These are phyloP conservation scores for Ceratocystiopsis brevicomis DNA, from an alignment of 2,329 filamentous ascomycete genomes.

Conservation along the genomic window DNA sequence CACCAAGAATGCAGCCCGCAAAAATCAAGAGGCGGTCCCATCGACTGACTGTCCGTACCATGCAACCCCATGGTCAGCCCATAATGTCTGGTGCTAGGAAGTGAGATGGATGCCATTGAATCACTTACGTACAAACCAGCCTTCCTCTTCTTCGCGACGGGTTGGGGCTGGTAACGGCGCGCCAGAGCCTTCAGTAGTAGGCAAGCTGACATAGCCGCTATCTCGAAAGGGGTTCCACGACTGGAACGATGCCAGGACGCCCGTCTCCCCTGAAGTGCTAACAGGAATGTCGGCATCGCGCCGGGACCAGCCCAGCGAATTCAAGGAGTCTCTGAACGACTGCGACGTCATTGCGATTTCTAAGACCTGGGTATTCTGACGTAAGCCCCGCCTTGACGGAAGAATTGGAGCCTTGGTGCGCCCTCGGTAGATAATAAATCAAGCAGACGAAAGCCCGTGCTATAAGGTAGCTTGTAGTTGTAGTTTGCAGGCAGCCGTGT, in stretches of 20 bases:
- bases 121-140: conserved; percentile 81
- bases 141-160: conserved; percentile 84
- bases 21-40: conserved; percentile 95
- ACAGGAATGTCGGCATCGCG: conserved; percentile 60
- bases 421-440: too few relatives aligned
- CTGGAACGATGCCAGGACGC: conserved; percentile 63
- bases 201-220: conserved; percentile 76
- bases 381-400: too few relatives aligned
- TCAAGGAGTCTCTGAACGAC: conserved; percentile 86
- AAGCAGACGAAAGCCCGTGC: too few relatives aligned
- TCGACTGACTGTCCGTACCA: conserved; percentile 54
- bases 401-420: too few relatives aligned
- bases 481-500: too few relatives aligned
- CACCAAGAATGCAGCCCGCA: conserved; percentile 72
- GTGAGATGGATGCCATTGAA: neutral
- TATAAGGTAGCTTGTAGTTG: too few relatives aligned
- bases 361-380: neutral
- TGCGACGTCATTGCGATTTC: conserved; percentile 51
- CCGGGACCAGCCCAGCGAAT: conserved; percentile 84
- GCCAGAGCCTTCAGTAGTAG: conserved; percentile 63
- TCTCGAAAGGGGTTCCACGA: conserved; percentile 75
- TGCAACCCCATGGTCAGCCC: conserved; percentile 10
- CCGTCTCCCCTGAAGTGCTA: conserved; percentile 50
- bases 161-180: conserved; percentile 71
- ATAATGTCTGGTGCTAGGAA: neutral